These are phyloP conservation scores for Salix brachista DNA, from an alignment of 345 rosid genomes.

Conservation along the genomic window DNA sequence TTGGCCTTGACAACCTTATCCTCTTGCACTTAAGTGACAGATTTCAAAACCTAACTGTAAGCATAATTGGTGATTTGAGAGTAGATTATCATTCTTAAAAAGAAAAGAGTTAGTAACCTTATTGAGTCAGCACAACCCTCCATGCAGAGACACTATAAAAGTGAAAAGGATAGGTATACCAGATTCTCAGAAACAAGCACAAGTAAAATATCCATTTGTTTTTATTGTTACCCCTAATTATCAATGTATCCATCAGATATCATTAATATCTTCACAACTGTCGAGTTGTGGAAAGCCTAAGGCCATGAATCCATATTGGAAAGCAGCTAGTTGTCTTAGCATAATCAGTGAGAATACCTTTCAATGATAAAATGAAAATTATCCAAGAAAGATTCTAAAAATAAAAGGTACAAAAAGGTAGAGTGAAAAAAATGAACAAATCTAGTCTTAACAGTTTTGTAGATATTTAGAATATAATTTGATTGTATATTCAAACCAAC, in stretches of 20 bases:
- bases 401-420: not conserved
- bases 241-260: not conserved
- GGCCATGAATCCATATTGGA: not conserved
- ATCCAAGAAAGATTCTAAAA: not conserved
- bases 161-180: not conserved
- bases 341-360: not conserved
- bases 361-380: not conserved
- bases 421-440: not conserved
- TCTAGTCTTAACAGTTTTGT: not conserved
- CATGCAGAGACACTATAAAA: not conserved
- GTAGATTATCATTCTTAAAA: not conserved
- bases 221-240: not conserved
- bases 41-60: not conserved
- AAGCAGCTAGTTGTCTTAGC: not conserved
- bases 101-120: not conserved
- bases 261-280: not conserved
- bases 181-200: not conserved
- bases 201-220: not conserved
- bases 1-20: not conserved
- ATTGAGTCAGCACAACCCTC: not conserved
- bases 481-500: constrained; percentile 32
- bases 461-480: not conserved
- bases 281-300: not conserved
- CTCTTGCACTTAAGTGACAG: not conserved
- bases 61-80: not conserved